phyloP scores from a whole-genome alignment of 2,329 filamentous ascomycete species.

The Blastomyces percursus region DNA sequence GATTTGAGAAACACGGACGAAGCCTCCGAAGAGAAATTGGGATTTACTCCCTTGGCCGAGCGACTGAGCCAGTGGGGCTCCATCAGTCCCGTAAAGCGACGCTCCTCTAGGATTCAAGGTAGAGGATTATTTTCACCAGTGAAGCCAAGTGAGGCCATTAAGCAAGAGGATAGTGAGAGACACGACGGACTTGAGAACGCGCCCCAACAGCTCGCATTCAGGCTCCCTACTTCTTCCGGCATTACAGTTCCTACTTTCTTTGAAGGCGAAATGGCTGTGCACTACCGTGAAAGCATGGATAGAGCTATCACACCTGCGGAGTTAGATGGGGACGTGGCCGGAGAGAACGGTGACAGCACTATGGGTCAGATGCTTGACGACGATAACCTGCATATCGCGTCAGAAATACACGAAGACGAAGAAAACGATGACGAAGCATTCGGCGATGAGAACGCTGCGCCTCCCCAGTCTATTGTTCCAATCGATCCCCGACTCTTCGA shows the following conservation, averaged over 20 bases:
- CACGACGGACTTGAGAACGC: conserved; percentile 4
- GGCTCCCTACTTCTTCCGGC: conserved; percentile 15
- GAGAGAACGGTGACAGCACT: conserved; percentile 16
- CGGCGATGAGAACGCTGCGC: conserved; percentile 51
- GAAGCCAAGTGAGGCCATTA: neutral
- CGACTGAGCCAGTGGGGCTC: conserved; percentile 55
- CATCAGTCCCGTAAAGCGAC: conserved; percentile 41
- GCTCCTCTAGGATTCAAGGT: conserved; percentile 20
- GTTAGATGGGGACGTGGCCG: conserved; percentile 23
- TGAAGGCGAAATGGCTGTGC: conserved; percentile 49
- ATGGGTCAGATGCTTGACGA: conserved; percentile 3
- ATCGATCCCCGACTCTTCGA: conserved; percentile 15
- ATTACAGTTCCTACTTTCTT: conserved; percentile 43
- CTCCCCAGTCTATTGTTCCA: conserved; percentile 15
- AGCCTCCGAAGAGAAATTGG: conserved; percentile 27
- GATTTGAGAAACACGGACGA: neutral
- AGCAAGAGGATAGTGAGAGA: neutral
- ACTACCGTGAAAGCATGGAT: conserved; percentile 24
- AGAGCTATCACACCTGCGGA: conserved; percentile 25
- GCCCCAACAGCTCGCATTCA: conserved; percentile 2
- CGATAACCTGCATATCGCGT: conserved; percentile 10
- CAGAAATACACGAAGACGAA: conserved; percentile 10
- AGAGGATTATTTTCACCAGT: conserved; percentile 27
- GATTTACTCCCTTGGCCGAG: conserved; percentile 54
- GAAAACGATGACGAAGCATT: conserved; percentile 43